A percentile compares a stretch with the other conserved stretches of the same genome.
Evolutionary conservation across 495 filamentous ascomycete genomes (phyloP).

Genomic region (Astrothelium subdiscretum): DNA sequence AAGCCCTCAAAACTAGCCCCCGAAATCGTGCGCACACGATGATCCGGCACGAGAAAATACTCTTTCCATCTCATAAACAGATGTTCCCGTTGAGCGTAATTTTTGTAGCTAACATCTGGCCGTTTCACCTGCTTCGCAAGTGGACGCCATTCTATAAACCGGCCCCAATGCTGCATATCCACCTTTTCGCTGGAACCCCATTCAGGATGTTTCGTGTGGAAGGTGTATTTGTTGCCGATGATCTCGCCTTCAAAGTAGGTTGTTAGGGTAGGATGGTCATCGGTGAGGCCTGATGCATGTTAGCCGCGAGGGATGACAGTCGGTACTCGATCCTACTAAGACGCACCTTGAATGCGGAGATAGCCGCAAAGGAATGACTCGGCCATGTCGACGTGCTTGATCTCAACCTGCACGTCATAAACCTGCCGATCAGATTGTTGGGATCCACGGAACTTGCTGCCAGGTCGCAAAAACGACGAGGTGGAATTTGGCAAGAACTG

Average conservation of each 20-base stretch:
- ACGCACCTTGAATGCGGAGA: slow-evolving; percentile 85
- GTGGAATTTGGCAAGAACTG: slow-evolving; percentile 51
- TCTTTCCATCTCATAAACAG: slow-evolving; percentile 99
- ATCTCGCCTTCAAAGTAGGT: slow-evolving; percentile 99
- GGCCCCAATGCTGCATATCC: slow-evolving; percentile 86
- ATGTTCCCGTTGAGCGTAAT: slow-evolving; percentile 66
- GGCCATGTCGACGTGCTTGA: slow-evolving; percentile 90
- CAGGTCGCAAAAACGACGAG: slow-evolving; percentile 76
- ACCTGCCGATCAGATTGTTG: slow-evolving; percentile 83
- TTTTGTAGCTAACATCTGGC: slow-evolving; percentile 58
- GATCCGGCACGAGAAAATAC: slow-evolving; percentile 93
- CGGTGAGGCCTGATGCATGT: slow-evolving; percentile 61
- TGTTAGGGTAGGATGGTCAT: slow-evolving; percentile 89
- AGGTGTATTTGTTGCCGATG: slow-evolving; percentile 88
- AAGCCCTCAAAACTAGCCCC: slow-evolving; percentile 98
- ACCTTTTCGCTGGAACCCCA: slow-evolving; percentile 93
- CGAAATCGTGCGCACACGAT: slow-evolving; percentile 75
- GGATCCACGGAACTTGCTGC: slow-evolving; percentile 79
- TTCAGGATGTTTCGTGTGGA: slow-evolving; percentile 74
- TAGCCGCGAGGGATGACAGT: slow-evolving; percentile 8
- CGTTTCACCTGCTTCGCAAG: slow-evolving; percentile 65
- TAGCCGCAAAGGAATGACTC: slow-evolving; percentile 96
- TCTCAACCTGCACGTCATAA: slow-evolving; percentile 93
- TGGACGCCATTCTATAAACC: slow-evolving; percentile 77
- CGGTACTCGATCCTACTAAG: background rate